Evolutionary conservation across 208 protist genomes (phyloP), one percentile per base, ranked within the genome.

Genomic region (Leishmania turanica): DNA sequence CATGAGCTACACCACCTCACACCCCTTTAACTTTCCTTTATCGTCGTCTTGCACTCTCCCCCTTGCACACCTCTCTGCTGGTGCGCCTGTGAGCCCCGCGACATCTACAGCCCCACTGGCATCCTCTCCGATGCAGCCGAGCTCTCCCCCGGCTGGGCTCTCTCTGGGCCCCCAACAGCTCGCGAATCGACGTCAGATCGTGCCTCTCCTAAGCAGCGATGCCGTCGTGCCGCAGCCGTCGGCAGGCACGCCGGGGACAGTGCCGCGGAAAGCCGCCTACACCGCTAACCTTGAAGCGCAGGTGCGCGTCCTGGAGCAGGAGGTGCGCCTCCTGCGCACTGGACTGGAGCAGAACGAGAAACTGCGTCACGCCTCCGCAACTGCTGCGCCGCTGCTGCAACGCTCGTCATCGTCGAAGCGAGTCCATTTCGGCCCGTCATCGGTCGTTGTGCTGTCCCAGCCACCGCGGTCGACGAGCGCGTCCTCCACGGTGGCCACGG

Each of bases 251-350:
- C 31, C 17, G 13, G 70, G 27, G 15, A 51, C 42, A 6, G 27
- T n/a, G 60, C 71, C 64, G 53, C 72, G 51, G 21, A 31, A 34
- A 37, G 56, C 74, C 56, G 24, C 71, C 21, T 66, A 86, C 42
- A 84, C 87, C 21, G 78, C 86, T 13, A 87, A 95, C 70, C 73
- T 93, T 6, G 79, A 87, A 40, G 75, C 89, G 19, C 91, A 95
- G 78, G 87, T 93, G 37, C 86, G 88, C 51, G 82, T 92, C 27
- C 84, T 93, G 42, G 88, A 95, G 81, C 84, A 88, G 24, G 89
- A 93, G 62, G 90, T 93, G 66, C 79, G 84, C 27, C 74, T 92
- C 1, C 87, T 95, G 21, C 89, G 89, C 51, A 66, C 42, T 17
- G 84, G 81, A 6, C 71, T 84, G 1, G 76, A 54, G 11, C 70